Base-by-base conservation (phyloP, 345 rosid species). In the Rhizophora mangle region DNA sequence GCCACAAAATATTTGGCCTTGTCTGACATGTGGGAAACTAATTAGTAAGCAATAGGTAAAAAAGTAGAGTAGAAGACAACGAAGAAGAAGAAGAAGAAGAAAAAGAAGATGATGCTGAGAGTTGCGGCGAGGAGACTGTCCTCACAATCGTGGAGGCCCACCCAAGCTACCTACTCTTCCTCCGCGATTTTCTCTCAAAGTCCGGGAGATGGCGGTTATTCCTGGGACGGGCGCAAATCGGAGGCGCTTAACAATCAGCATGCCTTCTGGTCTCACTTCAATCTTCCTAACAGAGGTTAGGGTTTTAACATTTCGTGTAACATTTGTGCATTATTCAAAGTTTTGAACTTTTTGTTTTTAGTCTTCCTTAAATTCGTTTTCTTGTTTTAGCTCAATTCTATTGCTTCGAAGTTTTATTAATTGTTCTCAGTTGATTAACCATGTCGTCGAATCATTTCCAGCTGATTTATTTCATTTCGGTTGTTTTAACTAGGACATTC, bases 121-220 rank as follows among this genome's bases (percentile, higher is more conserved):
- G 83, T 76, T 6, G 82, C 85, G 13, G 78, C 75, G 63, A 79
- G 83, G 79, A 82, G 86, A 82, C 75, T 86, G 47, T 74, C 81
- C 54, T 64, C 69, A 4, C 62, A 83, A n/a, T 65, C 82, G 34
- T 77, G 82, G 85, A 73, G 79, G 78, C 72, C 83, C 53, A 46
- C n/a, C 26, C 83, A 74, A 57, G 72, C 71, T 62, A 67, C 78
- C 21, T 32, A 34, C 37, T 34, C 47, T 19, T 29, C 78, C 39
- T 49, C 79, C 20, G 31, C 72, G 2, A 24, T 75, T 58, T 61
- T 58, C 24, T 39, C 72, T 36, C 62, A 77, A 29, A 70, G 71
- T 55, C 68, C 73, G 27, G 67, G 75, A 58, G 62, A 61, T 60
- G 74, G 73, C 68, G 19, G 64, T 34, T 84, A 75, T 53, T 78